Conservation (phyloP, 768 basidiomycete genomes). For the Lactifluus subvellereus region DNA sequence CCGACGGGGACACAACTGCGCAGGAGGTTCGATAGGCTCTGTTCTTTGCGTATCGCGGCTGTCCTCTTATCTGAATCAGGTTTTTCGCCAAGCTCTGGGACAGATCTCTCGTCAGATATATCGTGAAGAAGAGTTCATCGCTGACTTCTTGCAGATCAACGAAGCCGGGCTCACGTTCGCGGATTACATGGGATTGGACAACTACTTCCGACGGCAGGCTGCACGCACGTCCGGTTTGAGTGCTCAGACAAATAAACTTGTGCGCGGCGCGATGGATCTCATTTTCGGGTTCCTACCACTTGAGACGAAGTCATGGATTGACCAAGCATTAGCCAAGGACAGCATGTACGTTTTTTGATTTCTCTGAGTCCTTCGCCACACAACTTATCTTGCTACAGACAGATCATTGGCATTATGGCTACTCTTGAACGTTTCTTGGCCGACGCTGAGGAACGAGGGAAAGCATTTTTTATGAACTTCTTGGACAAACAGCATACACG, state of each 20-base stretch:
- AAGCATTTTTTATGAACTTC: constrained; percentile 61
- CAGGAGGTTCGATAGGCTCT: constrained; percentile 51
- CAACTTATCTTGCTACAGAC: constrained; percentile 40
- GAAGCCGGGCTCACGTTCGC: constrained; percentile 87
- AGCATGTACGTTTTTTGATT: constrained; percentile 48
- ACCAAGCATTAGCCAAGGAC: constrained; percentile 69
- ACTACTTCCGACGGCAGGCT: constrained; percentile 92
- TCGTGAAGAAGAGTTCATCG: constrained; percentile 81
- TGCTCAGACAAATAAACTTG: constrained; percentile 66
- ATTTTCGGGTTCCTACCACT: constrained; percentile 89
- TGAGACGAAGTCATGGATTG: constrained; percentile 83
- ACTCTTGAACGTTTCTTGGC: constrained; percentile 69
- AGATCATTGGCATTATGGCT: constrained; percentile 77
- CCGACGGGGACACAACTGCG: constrained; percentile 57
- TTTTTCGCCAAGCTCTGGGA: constrained; percentile 65
- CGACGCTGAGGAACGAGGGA: constrained; percentile 77
- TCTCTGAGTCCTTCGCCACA: not conserved
- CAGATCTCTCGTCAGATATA: constrained; percentile 73
- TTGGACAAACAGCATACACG: constrained; percentile 81
- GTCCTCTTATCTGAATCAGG: constrained; percentile 39
- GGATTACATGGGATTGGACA: constrained; percentile 91
- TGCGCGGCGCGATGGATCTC: constrained; percentile 86
- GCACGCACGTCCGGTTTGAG: constrained; percentile 61
- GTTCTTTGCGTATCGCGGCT: not conserved
- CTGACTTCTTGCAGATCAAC: constrained; percentile 89